Evolutionary conservation across 2,329 filamentous ascomycete species (phyloP), one percentile per base, ranked within the genome.

Genomic region (Pseudomassariella vexata): DNA sequence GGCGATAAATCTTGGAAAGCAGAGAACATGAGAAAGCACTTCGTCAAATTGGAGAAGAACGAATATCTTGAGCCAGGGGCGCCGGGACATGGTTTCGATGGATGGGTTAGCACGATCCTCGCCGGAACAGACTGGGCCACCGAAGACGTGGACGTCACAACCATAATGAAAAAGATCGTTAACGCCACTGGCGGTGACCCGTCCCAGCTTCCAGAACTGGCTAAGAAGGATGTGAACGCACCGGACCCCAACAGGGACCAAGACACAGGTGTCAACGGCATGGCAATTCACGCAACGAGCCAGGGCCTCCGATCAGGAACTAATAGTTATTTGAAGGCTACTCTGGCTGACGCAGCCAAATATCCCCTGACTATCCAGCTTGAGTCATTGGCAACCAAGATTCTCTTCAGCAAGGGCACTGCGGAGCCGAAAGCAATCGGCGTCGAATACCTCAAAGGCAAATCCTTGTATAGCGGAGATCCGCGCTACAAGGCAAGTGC

Each of bases 311-410:
- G 50, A 18, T 54, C 33, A 66, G 70, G 41, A 54, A 69, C 37
- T 60, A 63, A 56, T 65, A 75, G 44, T 55, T 62, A 47, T 47
- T 69, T 69, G 28, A 32, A 66, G 50, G 42, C 73, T 39, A 43
- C 62, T 59, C 46, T 70, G 49, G 44, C 73, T 51, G 21, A 53
- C 28, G 41, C 65, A 55, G 40, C 71, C 48, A 42, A 63, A 51
- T 42, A 70, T 59, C 7, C 68, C 58, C 31, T 71, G 50, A 50
- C 60, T 41, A 42, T 53, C 5, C 48, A 50, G 32, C 40, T 52
- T 4, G 45, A 52, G 17, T 48, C 44, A 18, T 39, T 52, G 9
- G 49, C 52, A 20, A 52, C 49, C 12, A 51, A 41, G 19, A 30
- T 52, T 1, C 35, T 53, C 5, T 48, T 53, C 24, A 36, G 40